phyloP scores from a whole-genome alignment of 106 monocot species.

The Narthecium ossifragum region DNA sequence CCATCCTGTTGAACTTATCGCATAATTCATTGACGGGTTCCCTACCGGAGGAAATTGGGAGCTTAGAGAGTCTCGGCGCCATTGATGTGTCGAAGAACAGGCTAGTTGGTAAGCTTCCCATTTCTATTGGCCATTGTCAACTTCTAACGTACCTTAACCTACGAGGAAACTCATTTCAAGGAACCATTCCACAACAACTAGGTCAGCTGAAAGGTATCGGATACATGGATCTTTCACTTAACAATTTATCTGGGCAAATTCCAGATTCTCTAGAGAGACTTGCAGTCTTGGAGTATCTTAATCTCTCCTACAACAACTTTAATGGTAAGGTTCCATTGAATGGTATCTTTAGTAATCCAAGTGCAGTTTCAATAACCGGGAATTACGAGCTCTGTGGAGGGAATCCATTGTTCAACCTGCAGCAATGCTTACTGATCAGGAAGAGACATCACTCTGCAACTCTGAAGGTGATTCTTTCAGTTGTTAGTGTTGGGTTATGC shows the following conservation, averaged over 20 bases:
- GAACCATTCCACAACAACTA: constrained; percentile 9
- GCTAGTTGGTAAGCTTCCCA: constrained; percentile 24
- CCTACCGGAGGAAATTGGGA: constrained; percentile 3
- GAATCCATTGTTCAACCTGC: not conserved
- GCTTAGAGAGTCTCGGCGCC: not conserved
- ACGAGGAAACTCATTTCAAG: constrained; percentile 11
- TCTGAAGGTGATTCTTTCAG: not conserved
- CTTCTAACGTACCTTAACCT: constrained; percentile 6
- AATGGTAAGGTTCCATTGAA: not conserved
- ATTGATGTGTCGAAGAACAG: constrained; percentile 13
- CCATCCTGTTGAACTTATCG: constrained; percentile 1
- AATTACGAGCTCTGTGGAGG: constrained; percentile 4
- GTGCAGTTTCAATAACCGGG: constrained; percentile 2
- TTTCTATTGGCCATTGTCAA: constrained; percentile 11
- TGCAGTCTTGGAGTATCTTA: not conserved
- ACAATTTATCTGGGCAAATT: constrained; percentile 25
- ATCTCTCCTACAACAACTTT: constrained; percentile 6
- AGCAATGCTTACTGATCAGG: not conserved
- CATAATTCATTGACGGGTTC: constrained; percentile 7
- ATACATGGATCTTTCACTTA: constrained; percentile 24
- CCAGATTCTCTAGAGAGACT: constrained; percentile 6
- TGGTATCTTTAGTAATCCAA: not conserved
- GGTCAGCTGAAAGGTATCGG: constrained; percentile 9
- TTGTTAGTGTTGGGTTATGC: not conserved
- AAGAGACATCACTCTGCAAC: too few relatives aligned